phyloP scores from a whole-genome alignment of 164 flowering plant species.

The Magnolia changhungtana region DNA sequence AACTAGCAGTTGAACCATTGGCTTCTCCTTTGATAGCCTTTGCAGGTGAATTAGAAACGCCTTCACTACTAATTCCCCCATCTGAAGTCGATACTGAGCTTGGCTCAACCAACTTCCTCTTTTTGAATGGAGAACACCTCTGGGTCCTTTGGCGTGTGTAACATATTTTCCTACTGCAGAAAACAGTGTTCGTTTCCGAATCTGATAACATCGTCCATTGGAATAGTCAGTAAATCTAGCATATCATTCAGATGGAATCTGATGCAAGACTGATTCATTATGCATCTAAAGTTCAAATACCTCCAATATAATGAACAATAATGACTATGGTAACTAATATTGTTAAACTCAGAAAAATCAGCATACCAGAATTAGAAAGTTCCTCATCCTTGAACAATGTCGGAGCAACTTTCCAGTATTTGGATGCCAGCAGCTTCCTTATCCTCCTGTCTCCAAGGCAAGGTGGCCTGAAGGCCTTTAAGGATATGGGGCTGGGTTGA shows the following conservation, averaged over 20 bases:
- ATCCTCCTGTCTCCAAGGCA: conserved; percentile 59
- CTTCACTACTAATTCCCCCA: conserved; percentile 30
- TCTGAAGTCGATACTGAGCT: conserved; percentile 42
- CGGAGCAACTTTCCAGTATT: conserved; percentile 57
- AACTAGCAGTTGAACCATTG: conserved; percentile 21
- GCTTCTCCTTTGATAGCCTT: conserved; percentile 30
- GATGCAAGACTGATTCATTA: not conserved
- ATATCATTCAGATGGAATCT: not conserved
- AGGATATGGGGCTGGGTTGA: conserved; percentile 42
- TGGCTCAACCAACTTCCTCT: conserved; percentile 48
- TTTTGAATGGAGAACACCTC: conserved; percentile 65
- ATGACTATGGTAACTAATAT: no score
- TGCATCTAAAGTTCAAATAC: not conserved
- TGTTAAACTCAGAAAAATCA: not conserved
- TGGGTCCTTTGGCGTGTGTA: conserved; percentile 61
- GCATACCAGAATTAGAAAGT: conserved; percentile 46
- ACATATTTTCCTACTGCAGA: conserved; percentile 39
- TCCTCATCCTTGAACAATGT: conserved; percentile 41
- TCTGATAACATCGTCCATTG: conserved; percentile 32
- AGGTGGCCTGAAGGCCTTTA: conserved; percentile 43
- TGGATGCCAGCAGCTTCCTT: conserved; percentile 64
- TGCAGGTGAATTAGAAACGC: conserved; percentile 30
- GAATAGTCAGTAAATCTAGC: not conserved
- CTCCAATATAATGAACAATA: not conserved
- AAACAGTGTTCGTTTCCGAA: conserved; percentile 39